phyloP scores from a whole-genome alignment of 2,329 filamentous ascomycete species.

The Fonsecaea nubica region DNA sequence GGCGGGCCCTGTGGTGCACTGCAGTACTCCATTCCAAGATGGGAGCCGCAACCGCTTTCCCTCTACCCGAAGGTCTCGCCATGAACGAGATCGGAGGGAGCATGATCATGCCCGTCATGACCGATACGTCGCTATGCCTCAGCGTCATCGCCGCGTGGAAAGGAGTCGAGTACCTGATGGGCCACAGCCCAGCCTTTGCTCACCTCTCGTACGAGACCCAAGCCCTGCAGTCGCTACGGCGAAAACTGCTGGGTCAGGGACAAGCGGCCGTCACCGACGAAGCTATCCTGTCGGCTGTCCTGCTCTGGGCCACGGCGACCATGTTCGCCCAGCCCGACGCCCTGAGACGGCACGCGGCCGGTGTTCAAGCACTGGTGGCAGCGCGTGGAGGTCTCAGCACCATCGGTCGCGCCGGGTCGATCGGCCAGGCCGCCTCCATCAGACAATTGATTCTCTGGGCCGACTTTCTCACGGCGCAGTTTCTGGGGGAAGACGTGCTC shows the following conservation, averaged over 20 bases:
- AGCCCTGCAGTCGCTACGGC: conserved; percentile 22
- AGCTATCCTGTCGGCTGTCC: conserved; percentile 14
- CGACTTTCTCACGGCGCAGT: conserved; percentile 25
- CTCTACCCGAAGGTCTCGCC: conserved; percentile 17
- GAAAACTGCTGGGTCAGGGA: conserved; percentile 5
- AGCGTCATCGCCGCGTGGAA: conserved; percentile 26
- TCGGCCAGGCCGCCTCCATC: conserved; percentile 12
- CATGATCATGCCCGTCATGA: conserved; percentile 28
- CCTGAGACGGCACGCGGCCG: conserved; percentile 18
- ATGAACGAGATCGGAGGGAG: conserved; percentile 26
- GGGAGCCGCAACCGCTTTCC: conserved; percentile 24
- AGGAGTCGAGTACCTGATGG: conserved; percentile 19
- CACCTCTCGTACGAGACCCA: conserved; percentile 24
- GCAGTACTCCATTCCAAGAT: conserved; percentile 26
- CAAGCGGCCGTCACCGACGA: conserved; percentile 14
- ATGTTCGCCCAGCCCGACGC: conserved; percentile 26
- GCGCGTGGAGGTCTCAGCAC: conserved; percentile 15
- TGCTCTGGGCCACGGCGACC: conserved; percentile 23
- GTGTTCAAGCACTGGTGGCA: conserved; percentile 18
- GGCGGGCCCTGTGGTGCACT: background rate
- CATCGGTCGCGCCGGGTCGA: conserved; percentile 7
- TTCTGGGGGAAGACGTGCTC: conserved; percentile 22
- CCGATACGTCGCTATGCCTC: conserved; percentile 20
- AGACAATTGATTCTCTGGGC: conserved; percentile 25
- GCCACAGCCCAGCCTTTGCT: conserved; percentile 5